Evolutionary conservation across 805 yeast species (phyloP), one percentile per base, ranked within the genome.

Genomic region (Brettanomyces bruxellensis): DNA sequence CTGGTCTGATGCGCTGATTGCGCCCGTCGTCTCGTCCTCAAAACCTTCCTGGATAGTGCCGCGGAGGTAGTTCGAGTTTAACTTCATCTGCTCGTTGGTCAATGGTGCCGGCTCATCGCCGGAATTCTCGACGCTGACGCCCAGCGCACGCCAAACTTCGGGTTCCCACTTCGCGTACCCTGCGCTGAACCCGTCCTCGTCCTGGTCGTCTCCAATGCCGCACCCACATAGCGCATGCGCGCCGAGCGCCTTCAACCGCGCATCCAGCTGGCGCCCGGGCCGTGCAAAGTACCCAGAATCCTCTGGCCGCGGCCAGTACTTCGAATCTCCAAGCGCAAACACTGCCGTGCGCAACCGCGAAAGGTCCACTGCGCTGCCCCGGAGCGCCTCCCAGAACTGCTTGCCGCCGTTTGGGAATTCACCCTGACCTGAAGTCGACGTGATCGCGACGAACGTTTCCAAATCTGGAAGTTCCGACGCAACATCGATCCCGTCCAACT

Each of bases 241-340:
- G 39, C 95, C 93, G 49, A 87, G 72, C 48, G 83, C 68, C 51
- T 68, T 69, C 51, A 91, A 67, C 51, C 83, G 80, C 51, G 76
- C 76, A 60, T 67, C 71, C 52, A 91, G 68, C 63, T 89, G 96
- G 53, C 74, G 75, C 18, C 83, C 78, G 13, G 98, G 98, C 64
- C 89, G 90, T 72, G 91, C 91, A 69, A 88, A 91, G 69, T 86
- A 91, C 64, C 86, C 91, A 55, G 81, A 81, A 68, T 91, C 98
- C 66, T 91, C 95, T 65, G 87, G 86, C 69, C 98, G 79, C 56
- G 98, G 98, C 98, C 98, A 91, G 71, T 91, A 89, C 60, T 78
- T 78, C 43, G 86, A 78, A 64, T 84, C 93, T 59, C 93, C 93
- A 59, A 84, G 71, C 57, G 89, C 91, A 55, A 85, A 85, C 25